These are phyloP conservation scores for Picea sitchensis DNA, from an alignment of 75 land plant genomes.

Conservation along the genomic window DNA sequence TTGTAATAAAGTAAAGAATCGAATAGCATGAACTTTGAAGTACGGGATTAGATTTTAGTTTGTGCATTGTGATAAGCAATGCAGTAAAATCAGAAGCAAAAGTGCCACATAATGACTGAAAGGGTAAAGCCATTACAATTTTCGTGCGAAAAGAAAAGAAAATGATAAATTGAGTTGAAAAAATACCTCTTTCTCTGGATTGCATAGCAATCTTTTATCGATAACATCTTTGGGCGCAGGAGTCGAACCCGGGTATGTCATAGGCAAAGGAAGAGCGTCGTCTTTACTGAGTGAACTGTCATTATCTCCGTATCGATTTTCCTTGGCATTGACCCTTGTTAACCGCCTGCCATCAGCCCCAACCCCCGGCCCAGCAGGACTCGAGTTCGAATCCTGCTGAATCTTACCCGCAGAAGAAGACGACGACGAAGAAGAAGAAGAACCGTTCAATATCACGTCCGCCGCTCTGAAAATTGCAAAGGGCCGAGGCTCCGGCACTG, in stretches of 20 bases:
- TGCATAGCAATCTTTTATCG: conserved; percentile 54
- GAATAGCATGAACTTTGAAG: too few species aligned
- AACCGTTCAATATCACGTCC: not conserved
- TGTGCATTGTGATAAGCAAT: too few species aligned
- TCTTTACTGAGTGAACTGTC: conserved; percentile 48
- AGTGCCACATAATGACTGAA: too few species aligned
- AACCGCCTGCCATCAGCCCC: conserved; percentile 13
- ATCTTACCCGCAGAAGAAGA: not conserved
- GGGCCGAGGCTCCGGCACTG: not conserved
- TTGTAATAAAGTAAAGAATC: too few species aligned
- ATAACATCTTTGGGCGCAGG: conserved; percentile 64
- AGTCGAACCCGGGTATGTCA: conserved; percentile 68
- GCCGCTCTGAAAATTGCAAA: not conserved
- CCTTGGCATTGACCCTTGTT: conserved; percentile 15
- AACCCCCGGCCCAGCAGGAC: conserved; percentile 3
- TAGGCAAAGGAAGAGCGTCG: conserved; percentile 78
- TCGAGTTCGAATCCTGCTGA: conserved; percentile 1
- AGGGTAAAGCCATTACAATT: too few species aligned
- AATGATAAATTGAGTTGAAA: too few species aligned
- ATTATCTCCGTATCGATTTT: conserved; percentile 45
- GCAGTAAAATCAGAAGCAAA: too few species aligned
- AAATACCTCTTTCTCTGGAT: conserved; percentile 60
- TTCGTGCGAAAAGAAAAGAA: too few species aligned
- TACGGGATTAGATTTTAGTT: too few species aligned
- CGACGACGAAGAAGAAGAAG: not conserved